phyloP scores from a whole-genome alignment of 495 filamentous ascomycete species.

The Evernia prunastri region DNA sequence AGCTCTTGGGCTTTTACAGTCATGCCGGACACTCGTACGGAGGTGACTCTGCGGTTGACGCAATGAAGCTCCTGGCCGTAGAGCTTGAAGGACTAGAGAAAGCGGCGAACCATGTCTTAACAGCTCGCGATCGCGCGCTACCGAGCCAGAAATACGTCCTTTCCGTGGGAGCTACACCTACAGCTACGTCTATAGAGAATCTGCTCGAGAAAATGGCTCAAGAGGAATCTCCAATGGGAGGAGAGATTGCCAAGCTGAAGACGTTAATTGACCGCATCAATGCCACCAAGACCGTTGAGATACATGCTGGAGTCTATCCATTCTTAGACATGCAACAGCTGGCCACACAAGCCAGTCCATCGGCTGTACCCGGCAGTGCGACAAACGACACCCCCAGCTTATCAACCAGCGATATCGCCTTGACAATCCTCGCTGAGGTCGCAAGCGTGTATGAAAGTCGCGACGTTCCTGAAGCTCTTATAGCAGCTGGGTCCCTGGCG shows the following conservation, averaged over 20 bases:
- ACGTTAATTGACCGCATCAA: conserved; percentile 16
- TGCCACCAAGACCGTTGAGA: conserved; percentile 46
- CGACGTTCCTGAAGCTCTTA: conserved; percentile 54
- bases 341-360: conserved; percentile 55
- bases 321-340: conserved; percentile 78
- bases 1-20: conserved; percentile 64
- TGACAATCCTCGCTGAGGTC: conserved; percentile 68
- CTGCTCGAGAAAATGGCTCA: conserved; percentile 23
- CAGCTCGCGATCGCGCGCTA: conserved; percentile 9
- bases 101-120: conserved; percentile 38
- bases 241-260: conserved; percentile 7
- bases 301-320: conserved; percentile 70
- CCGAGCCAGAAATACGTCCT: conserved; percentile 45
- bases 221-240: not conserved
- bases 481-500: conserved; percentile 64
- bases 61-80: conserved; percentile 48
- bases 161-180: conserved; percentile 77
- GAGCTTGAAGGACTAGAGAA: conserved; percentile 57
- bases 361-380: conserved; percentile 29
- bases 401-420: conserved; percentile 49
- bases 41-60: conserved; percentile 42
- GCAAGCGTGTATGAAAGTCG: conserved; percentile 58
- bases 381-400: conserved; percentile 32
- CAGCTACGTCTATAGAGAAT: conserved; percentile 53
- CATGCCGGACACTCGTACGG: conserved; percentile 73